Percentiles rank a stretch among this genome's conserved stretches.
Evolutionary conservation across 768 basidiomycete species (phyloP).

Genomic region (Melanogaster broomeanus): DNA sequence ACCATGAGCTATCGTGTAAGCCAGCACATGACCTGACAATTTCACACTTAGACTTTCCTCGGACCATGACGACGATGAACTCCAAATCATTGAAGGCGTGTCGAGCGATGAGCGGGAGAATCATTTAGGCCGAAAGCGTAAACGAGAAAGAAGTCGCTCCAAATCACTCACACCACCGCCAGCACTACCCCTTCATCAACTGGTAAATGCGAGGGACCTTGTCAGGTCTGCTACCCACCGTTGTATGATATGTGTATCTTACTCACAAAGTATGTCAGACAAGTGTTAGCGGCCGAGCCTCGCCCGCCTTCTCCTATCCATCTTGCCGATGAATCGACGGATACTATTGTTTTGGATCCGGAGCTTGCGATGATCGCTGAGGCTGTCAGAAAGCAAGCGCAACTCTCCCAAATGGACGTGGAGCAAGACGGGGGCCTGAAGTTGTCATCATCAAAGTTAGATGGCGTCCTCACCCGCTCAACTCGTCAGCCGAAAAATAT

Average conservation of each 20-base stretch:
- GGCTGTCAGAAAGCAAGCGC: conserved; percentile 33
- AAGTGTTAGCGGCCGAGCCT: conserved; percentile 43
- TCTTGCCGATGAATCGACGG: conserved; percentile 44
- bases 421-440: conserved; percentile 35
- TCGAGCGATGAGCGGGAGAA: conserved; percentile 9
- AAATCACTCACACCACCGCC: conserved; percentile 80
- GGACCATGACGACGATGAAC: conserved; percentile 48
- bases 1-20: conserved; percentile 17
- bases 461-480: conserved; percentile 68
- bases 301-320: conserved; percentile 51
- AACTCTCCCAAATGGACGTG: conserved; percentile 21
- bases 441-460: conserved; percentile 54
- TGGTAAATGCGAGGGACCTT: conserved; percentile 57
- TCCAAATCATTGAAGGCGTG: conserved; percentile 42
- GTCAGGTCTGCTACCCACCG: conserved; percentile 50
- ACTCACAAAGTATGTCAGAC: conserved; percentile 34
- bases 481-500: conserved; percentile 39
- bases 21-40: conserved; percentile 8
- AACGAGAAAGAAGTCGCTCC: conserved; percentile 59
- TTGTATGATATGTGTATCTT: background rate
- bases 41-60: conserved; percentile 33
- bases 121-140: conserved; percentile 41
- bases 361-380: conserved; percentile 62
- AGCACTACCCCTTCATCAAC: conserved; percentile 50
- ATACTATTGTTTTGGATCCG: conserved; percentile 55